Base-by-base conservation (phyloP, 495 filamentous ascomycete species). In the Lophiotrema nucula region DNA sequence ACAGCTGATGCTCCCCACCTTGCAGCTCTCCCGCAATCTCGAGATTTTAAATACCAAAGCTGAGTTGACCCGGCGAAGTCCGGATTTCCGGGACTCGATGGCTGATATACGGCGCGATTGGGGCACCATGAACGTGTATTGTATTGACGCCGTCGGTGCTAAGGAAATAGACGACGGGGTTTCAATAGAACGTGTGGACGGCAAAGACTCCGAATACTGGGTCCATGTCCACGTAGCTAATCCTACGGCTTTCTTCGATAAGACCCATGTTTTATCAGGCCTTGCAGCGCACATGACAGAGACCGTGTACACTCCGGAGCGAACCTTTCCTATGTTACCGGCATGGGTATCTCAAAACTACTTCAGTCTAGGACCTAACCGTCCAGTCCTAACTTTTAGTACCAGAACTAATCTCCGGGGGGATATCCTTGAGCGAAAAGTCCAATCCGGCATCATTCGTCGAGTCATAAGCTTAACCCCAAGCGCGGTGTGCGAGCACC, bases 191-290 rank as follows among this genome's bases (percentile, higher is more conserved):
- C 72, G 70, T 10, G 77, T 88, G 1, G 73, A 76, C 0, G 71
- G 74, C 13, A 55, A 39, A 8, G 27, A 47, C 11, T 31, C 62
- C 6, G 65, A 73, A 38, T 87, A 81, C 64, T 97, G 95, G 95
- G 74, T 97, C 26, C 90, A 88, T 66, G 71, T 95, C 11, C 93
- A 98, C 67, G 77, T 95, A 31, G 93, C 95, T n/a, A 93, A 97
- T 66, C 95, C 92, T 1, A 87, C 91, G 3, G 89, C 93, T n/a
- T 88, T 87, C 61, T 77, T 97, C 50, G 41, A 67, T 1, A 79
- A 78, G 12, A 75, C 83, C 16, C 74, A 83, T 43, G 66, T 72
- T 11, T 68, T 88, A 15, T 83, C 85, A 18, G 72, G 82, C 58
- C 80, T 85, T 61, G 91, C 92, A 0, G 77, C 83, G 27, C 72